These are phyloP conservation scores for Torulaspora pretoriensis DNA, from an alignment of 1,139 yeast species.

Conservation along the genomic window DNA sequence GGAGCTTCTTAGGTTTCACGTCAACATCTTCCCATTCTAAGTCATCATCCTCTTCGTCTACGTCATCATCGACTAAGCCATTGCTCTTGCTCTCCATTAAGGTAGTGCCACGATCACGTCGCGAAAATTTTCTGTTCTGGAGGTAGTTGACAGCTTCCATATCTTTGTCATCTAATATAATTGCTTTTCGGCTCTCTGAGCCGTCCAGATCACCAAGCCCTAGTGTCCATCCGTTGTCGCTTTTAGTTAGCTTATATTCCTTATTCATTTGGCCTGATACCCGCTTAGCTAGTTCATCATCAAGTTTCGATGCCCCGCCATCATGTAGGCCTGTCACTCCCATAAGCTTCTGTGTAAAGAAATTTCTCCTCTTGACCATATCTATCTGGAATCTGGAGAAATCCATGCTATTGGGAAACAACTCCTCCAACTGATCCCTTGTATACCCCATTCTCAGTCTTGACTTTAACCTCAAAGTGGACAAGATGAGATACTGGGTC, in stretches of 20 bases:
- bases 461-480: slow-evolving; percentile 76
- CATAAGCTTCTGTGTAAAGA: slow-evolving; percentile 82
- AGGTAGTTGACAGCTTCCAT: slow-evolving; percentile 5
- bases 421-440: slow-evolving; percentile 72
- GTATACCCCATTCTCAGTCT: slow-evolving; percentile 93
- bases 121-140: not conserved
- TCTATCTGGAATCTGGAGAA: slow-evolving; percentile 90
- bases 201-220: slow-evolving; percentile 53
- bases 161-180: slow-evolving; percentile 42
- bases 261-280: slow-evolving; percentile 83
- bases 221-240: slow-evolving; percentile 83
- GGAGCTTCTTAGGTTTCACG: slow-evolving; percentile 29
- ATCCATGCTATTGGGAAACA: slow-evolving; percentile 83
- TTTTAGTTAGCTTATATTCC: slow-evolving; percentile 70
- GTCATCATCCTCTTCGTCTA: slow-evolving; percentile 42
- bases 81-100: slow-evolving; percentile 14
- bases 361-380: slow-evolving; percentile 88
- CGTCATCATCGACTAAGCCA: slow-evolving; percentile 32
- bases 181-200: slow-evolving; percentile 41
- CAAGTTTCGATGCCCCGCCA: slow-evolving; percentile 41
- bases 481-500: slow-evolving; percentile 82
- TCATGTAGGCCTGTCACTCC: slow-evolving; percentile 79
- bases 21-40: slow-evolving; percentile 64
- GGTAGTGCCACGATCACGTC: not conserved
- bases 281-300: slow-evolving; percentile 42